Evolutionary conservation across 1,284 basidiomycete species (phyloP), one percentile per base, ranked within the genome.

Genomic region (Porodaedalea pini): DNA sequence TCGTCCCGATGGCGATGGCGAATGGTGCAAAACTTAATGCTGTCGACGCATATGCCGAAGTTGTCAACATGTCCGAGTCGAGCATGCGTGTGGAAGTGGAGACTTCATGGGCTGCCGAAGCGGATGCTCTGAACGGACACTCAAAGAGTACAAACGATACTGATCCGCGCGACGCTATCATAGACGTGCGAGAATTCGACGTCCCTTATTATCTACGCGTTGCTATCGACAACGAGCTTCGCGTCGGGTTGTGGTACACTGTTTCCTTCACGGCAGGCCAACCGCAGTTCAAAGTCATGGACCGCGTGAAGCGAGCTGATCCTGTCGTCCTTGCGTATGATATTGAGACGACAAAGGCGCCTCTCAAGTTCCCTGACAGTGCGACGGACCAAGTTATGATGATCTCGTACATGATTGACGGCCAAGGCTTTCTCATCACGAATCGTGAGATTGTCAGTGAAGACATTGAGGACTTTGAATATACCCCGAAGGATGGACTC

Each of bases 241-340:
- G 97, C 51, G 95, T 98, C 56, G 97, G 97, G 57, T 77, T 99
- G 32, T 99, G 97, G 97, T 99, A 99, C 70, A 79, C 82, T 0
- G 86, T 99, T 56, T 84, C 84, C 10, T 95, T 96, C 64, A 79
- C 82, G 1, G 86, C 88, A 19, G 94, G 94, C 3, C 81, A 88
- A 56, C 92, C 94, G 13, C 76, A 75, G n/a, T 85, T 98, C 70
- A 75, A 73, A 45, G 83, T 76, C 43, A 82, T 98, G 58, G 90
- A 95, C 64, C 85, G 94, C 61, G 95, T 99, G 62, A 96, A 98
- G 72, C 95, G 97, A 83, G 94, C 97, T 32, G 97, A 99, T 68
- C 97, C 97, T 0, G 94, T 99, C 50, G 94, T 99, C 57, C 92
- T 99, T 91, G 97, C 97, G 0, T 99, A 84, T 72, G 97, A 99